These are phyloP conservation scores for Plasmodium billcollinsi DNA, from an alignment of 169 alveolate species.

Conservation along the genomic window DNA sequence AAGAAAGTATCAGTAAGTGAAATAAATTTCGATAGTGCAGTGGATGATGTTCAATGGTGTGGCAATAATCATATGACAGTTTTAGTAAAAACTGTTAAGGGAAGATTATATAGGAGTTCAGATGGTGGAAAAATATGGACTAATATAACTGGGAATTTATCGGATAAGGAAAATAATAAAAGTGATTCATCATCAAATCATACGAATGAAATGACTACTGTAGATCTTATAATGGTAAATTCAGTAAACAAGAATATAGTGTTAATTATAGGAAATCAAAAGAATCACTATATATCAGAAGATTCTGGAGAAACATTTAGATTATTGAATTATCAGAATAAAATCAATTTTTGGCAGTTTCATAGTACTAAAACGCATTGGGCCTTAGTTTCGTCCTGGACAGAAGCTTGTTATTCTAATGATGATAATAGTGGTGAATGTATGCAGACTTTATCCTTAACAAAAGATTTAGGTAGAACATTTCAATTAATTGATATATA, in stretches of 20 bases:
- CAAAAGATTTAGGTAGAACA: constrained; percentile 91
- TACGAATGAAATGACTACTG: constrained; percentile 60
- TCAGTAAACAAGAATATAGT: constrained; percentile 87
- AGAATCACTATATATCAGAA: constrained; percentile 82
- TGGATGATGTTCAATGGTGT: constrained; percentile 90
- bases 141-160: constrained; percentile 85
- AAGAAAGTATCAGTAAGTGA: constrained; percentile 92
- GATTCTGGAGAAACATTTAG: constrained; percentile 86
- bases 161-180: constrained; percentile 64
- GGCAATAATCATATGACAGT: constrained; percentile 88
- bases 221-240: constrained; percentile 85
- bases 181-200: constrained; percentile 17
- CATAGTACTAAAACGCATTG: constrained; percentile 88
- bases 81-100: constrained; percentile 87
- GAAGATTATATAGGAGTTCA: constrained; percentile 87
- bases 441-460: constrained; percentile 89
- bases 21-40: constrained; percentile 88
- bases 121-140: constrained; percentile 91
- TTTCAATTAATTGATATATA: constrained; percentile 86
- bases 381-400: constrained; percentile 91
- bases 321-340: constrained; percentile 83
- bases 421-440: constrained; percentile 87
- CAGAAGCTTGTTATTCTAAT: constrained; percentile 86
- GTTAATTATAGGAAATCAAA: constrained; percentile 86
- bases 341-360: constrained; percentile 88